These are phyloP conservation scores for Candida anutae DNA, from an alignment of 1,139 yeast species.

Conservation along the genomic window DNA sequence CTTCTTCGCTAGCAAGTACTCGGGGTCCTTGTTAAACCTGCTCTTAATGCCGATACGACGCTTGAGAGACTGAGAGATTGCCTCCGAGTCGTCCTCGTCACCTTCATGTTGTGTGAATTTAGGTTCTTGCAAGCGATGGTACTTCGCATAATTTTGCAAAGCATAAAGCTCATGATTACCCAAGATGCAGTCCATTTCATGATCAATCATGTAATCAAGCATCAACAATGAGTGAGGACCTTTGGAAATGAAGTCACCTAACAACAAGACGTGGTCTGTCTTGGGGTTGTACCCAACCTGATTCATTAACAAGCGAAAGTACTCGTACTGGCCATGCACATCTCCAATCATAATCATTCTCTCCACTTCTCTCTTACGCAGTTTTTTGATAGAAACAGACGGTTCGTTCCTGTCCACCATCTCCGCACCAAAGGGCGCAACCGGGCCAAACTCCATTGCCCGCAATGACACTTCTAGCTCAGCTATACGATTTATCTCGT, in stretches of 20 bases:
- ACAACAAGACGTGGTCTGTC: slow-evolving; percentile 54
- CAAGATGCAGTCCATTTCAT: slow-evolving; percentile 62
- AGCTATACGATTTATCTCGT: slow-evolving; percentile 19
- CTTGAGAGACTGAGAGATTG: background rate
- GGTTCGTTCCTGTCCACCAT: slow-evolving; percentile 2
- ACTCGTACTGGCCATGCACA: slow-evolving; percentile 69
- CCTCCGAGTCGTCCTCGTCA: background rate
- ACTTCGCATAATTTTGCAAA: slow-evolving; percentile 50
- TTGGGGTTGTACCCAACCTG: slow-evolving; percentile 35
- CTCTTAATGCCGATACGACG: background rate
- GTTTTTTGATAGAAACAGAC: too few relatives aligned
- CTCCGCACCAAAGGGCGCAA: slow-evolving; percentile 3
- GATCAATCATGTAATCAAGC: slow-evolving; percentile 55
- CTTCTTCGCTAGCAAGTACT: slow-evolving; percentile 48
- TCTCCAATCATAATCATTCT: slow-evolving; percentile 75
- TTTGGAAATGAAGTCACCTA: slow-evolving; percentile 83
- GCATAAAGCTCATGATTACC: slow-evolving; percentile 84
- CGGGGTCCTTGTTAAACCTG: slow-evolving; percentile 17
- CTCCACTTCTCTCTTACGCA: slow-evolving; percentile 13
- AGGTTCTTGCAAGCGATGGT: slow-evolving; percentile 42
- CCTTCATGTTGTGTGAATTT: slow-evolving; percentile 6
- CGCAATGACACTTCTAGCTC: too few relatives aligned
- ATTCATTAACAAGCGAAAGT: slow-evolving; percentile 44
- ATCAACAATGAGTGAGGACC: slow-evolving; percentile 74
- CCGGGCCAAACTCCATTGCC: too few relatives aligned